Evolutionary conservation across 768 basidiomycete species (phyloP).

Genomic region (Holtermannia corniformis): DNA sequence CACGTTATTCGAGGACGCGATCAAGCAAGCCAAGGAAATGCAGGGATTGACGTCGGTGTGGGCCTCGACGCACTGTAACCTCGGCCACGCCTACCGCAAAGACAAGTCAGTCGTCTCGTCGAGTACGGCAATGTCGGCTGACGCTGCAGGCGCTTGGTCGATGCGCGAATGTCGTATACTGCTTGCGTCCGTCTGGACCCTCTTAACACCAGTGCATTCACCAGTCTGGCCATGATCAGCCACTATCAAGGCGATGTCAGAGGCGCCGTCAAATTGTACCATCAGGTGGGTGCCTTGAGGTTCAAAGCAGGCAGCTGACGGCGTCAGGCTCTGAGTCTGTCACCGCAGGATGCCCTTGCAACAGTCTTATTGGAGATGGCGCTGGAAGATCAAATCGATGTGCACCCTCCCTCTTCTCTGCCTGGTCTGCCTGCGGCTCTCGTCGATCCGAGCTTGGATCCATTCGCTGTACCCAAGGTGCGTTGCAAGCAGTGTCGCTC

Average conservation of each 20-base stretch:
- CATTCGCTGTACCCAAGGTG: conserved; percentile 24
- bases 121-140: conserved; percentile 2
- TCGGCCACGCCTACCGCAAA: conserved; percentile 74
- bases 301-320: background rate
- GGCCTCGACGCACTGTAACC: conserved; percentile 82
- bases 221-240: conserved; percentile 79
- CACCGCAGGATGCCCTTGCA: conserved; percentile 36
- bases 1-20: conserved; percentile 59
- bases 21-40: conserved; percentile 72
- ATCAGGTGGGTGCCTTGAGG: conserved; percentile 67
- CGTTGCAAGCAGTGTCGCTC: background rate
- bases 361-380: conserved; percentile 39
- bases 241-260: conserved; percentile 66
- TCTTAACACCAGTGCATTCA: conserved; percentile 68
- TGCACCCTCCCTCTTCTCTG: conserved; percentile 22
- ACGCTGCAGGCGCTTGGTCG: conserved; percentile 41
- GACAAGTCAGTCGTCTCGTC: background rate
- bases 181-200: conserved; percentile 79
- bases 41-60: conserved; percentile 77
- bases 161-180: conserved; percentile 64
- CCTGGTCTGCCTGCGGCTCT: conserved; percentile 26
- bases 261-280: conserved; percentile 78
- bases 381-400: conserved; percentile 31
- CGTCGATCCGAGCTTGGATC: conserved; percentile 15
- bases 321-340: conserved; percentile 21